phyloP scores from a whole-genome alignment of 2,329 filamentous ascomycete genomes.

The Phaeosphaeria sp. region DNA sequence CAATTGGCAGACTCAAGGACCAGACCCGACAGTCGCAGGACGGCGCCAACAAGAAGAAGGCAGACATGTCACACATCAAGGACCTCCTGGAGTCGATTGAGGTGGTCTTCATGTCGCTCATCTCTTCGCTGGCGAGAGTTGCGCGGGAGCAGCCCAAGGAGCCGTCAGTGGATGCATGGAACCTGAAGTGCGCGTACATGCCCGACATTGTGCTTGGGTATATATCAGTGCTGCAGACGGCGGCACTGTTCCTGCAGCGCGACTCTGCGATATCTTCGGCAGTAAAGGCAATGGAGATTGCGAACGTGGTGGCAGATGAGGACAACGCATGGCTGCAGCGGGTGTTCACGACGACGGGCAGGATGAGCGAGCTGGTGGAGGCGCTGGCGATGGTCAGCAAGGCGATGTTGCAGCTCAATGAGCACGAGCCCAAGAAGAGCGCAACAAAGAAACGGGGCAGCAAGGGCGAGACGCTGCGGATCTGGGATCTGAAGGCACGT shows the following conservation, averaged over 20 bases:
- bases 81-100: slow-evolving; percentile 50
- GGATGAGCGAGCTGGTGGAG: slow-evolving; percentile 55
- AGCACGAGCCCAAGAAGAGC: slow-evolving; percentile 45
- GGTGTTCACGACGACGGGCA: slow-evolving; percentile 47
- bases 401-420: slow-evolving; percentile 65
- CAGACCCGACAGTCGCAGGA: slow-evolving; percentile 9
- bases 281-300: slow-evolving; percentile 86
- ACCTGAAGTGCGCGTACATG: slow-evolving; percentile 78
- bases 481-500: slow-evolving; percentile 51
- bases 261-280: slow-evolving; percentile 79
- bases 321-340: slow-evolving; percentile 43
- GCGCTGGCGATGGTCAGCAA: slow-evolving; percentile 80
- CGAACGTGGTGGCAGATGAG: slow-evolving; percentile 69
- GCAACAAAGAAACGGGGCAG: slow-evolving; percentile 51
- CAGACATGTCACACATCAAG: slow-evolving; percentile 42
- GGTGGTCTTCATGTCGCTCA: slow-evolving; percentile 45
- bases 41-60: slow-evolving; percentile 17
- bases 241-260: slow-evolving; percentile 75
- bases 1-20: slow-evolving; percentile 16
- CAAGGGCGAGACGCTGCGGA: slow-evolving; percentile 50
- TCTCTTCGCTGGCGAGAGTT: slow-evolving; percentile 31
- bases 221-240: slow-evolving; percentile 79
- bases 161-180: slow-evolving; percentile 59
- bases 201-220: slow-evolving; percentile 88
- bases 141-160: neutral